Conservation (phyloP, 2,329 filamentous ascomycete species). For the Hymenoscyphus scutula region DNA sequence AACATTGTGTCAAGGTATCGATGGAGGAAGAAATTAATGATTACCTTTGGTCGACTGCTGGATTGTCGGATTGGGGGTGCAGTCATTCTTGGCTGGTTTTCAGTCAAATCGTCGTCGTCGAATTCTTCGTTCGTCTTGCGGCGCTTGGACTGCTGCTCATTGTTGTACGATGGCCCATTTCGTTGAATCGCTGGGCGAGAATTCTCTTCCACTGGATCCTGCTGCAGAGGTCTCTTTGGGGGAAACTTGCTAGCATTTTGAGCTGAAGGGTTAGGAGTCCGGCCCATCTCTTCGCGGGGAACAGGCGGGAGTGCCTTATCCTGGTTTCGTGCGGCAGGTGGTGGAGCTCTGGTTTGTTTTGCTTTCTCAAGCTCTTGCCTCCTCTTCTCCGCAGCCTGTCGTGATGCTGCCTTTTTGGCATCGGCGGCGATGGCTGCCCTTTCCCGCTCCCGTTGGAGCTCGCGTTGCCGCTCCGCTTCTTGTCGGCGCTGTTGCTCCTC, state of each 20-base stretch:
- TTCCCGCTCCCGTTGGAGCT: slow-evolving; percentile 43
- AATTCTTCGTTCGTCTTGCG: slow-evolving; percentile 71
- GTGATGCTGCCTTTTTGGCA: slow-evolving; percentile 63
- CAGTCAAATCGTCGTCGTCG: slow-evolving; percentile 61
- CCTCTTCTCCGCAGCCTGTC: slow-evolving; percentile 53
- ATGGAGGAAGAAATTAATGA: slow-evolving; percentile 27
- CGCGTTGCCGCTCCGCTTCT: slow-evolving; percentile 52
- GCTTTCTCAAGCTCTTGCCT: slow-evolving; percentile 57
- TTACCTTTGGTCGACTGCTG: slow-evolving; percentile 50
- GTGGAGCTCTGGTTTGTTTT: slow-evolving; percentile 62
- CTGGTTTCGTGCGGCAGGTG: slow-evolving; percentile 45
- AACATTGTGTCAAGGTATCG: slow-evolving; percentile 31
- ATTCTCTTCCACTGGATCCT: slow-evolving; percentile 53
- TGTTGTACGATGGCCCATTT: slow-evolving; percentile 60
- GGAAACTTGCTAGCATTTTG: slow-evolving; percentile 67
- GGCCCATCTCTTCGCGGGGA: slow-evolving; percentile 53
- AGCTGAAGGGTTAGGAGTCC: slow-evolving; percentile 58
- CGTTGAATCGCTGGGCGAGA: slow-evolving; percentile 49
- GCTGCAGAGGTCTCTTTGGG: slow-evolving; percentile 71
- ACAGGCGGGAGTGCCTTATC: slow-evolving; percentile 35
- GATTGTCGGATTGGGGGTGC: slow-evolving; percentile 84
- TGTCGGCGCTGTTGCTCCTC: slow-evolving; percentile 59
- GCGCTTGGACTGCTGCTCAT: slow-evolving; percentile 67
- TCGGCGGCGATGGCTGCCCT: slow-evolving; percentile 48
- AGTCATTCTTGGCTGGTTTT: slow-evolving; percentile 65